Evolutionary conservation across 139 green algal species (phyloP).

Genomic region (Chlorella sp.): DNA sequence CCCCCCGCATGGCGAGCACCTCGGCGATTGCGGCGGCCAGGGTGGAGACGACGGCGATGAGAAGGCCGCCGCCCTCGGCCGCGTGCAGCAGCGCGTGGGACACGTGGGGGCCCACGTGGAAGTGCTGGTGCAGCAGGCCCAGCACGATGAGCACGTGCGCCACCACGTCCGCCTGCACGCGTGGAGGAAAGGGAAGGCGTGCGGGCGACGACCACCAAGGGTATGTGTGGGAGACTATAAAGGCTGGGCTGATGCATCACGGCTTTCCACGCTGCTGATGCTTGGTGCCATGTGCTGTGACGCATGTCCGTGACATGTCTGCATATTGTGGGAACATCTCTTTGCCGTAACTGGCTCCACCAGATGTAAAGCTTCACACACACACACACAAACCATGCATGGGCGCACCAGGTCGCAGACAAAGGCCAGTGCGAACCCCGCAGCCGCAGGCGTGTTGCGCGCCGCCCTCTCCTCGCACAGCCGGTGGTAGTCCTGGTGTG

Average conservation of each 20-base stretch:
- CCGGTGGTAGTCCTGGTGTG: constrained; percentile 37
- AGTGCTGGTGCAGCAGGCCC: constrained; percentile 43
- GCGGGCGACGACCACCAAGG: no score
- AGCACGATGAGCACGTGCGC: constrained; percentile 37
- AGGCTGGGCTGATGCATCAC: no score
- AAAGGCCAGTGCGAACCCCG: constrained; percentile 35
- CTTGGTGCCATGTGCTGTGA: no score
- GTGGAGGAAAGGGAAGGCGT: not conserved
- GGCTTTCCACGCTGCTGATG: no score
- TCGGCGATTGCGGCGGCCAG: constrained; percentile 30
- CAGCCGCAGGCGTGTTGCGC: constrained; percentile 17
- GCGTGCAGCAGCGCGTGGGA: constrained; percentile 30
- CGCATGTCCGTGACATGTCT: no score
- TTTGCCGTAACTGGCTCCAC: no score
- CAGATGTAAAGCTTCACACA: no score
- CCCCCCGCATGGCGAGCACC: constrained; percentile 20
- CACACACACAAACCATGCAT: no score
- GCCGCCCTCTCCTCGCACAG: constrained; percentile 23
- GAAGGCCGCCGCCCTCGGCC: constrained; percentile 24
- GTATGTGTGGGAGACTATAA: no score
- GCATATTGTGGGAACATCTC: no score
- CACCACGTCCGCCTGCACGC: constrained; percentile 24
- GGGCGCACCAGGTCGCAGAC: constrained; percentile 24
- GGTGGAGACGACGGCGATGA: constrained; percentile 36
- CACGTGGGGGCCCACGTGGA: constrained; percentile 36